These are phyloP conservation scores for Diaporthe nobilis DNA, from an alignment of 2,329 filamentous ascomycete genomes.

Conservation along the genomic window DNA sequence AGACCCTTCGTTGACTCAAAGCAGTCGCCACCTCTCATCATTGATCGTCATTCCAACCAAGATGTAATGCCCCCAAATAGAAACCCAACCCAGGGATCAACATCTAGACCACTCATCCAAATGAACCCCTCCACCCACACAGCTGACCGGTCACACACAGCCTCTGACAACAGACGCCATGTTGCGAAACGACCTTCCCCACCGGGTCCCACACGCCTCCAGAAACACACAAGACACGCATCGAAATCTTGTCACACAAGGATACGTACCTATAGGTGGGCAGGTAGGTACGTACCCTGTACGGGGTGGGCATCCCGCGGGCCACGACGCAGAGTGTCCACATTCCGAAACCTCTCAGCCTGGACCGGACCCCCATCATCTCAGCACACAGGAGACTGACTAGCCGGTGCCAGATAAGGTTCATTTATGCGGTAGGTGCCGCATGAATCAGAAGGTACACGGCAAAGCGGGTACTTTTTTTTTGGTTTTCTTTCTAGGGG, in stretches of 20 bases:
- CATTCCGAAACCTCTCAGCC: background rate
- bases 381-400: constrained; percentile 3
- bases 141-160: background rate
- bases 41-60: background rate
- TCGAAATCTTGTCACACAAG: no score
- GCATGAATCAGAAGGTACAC: constrained; percentile 8
- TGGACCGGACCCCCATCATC: background rate
- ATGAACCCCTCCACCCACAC: background rate
- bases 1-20: background rate
- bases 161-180: background rate
- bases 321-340: background rate
- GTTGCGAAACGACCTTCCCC: constrained; percentile 2
- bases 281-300: background rate
- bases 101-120: background rate
- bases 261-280: background rate
- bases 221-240: background rate
- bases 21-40: background rate
- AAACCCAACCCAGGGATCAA: background rate
- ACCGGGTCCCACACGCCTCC: background rate
- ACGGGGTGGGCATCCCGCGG: background rate
- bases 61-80: background rate
- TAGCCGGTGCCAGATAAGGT: constrained; percentile 20
- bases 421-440: constrained; percentile 10
- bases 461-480: background rate
- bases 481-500: constrained; percentile 6